Evolutionary conservation across 768 basidiomycete species (phyloP), one percentile per base, ranked within the genome.

Genomic region (Lentinula aciculospora): DNA sequence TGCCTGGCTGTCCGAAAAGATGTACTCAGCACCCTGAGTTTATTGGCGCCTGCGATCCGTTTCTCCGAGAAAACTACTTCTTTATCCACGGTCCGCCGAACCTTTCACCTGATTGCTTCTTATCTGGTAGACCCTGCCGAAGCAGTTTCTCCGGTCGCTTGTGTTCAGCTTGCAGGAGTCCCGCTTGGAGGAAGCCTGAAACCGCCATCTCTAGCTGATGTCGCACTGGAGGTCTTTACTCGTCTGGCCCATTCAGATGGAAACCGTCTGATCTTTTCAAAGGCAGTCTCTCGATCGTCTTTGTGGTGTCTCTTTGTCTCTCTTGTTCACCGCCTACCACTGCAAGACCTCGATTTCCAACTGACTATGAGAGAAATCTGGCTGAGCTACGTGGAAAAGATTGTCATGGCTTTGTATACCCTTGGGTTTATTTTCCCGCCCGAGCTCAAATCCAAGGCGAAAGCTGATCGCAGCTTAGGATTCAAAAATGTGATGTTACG

Each of bases 161-260:
- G 74, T 60, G 69, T 86, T n/a, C 80, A 88, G 62, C 71, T 81
- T 36, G 71, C 72, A 51, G 83, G 84, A 4, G 66, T 74, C 5
- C 72, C 76, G 15, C 69, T 72, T 47, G 74, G 60, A 34, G 71
- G 71, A 28, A 70, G 68, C 56, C 66, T 73, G 25, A 82, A 75
- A 58, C 87, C 88, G 21, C 83, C 88, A 0, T 68, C 77, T 25
- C 74, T 86, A 36, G 76, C 84, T 7, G 91, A 94, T 63, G 72
- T 82, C 31, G 91, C 92, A n/a, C 76, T 98, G 53, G 91, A 96
- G 60, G 83, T 85, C 2, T 89, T 94, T 65, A 86, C 89, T n/a
- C 83, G 85, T 39, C 71, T 97, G 57, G 82, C 84, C 32, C 86
- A 89, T 49, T 71, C 76, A 17, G 96, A 98, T 70, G 72, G 75